These are phyloP conservation scores for Chrysoporthe austroafricana DNA, from an alignment of 2,329 filamentous ascomycete genomes.

Conservation along the genomic window DNA sequence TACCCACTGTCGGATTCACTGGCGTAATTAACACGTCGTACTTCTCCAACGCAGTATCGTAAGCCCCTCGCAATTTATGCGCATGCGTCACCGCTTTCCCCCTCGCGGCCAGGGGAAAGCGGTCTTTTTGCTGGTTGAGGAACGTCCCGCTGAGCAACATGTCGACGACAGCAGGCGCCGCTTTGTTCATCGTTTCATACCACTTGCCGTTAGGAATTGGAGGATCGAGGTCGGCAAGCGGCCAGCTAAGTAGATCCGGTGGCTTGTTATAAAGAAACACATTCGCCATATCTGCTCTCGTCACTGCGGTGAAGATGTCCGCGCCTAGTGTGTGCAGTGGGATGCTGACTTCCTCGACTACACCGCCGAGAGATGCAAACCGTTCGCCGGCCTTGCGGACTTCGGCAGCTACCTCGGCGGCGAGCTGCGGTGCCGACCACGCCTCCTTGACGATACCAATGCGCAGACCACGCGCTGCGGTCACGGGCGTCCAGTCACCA, in stretches of 20 bases:
- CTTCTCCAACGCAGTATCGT: slow-evolving; percentile 47
- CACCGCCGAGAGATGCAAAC: slow-evolving; percentile 47
- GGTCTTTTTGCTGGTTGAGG: slow-evolving; percentile 31
- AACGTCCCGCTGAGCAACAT: slow-evolving; percentile 45
- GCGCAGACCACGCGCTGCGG: slow-evolving; percentile 44
- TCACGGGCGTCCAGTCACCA: slow-evolving; percentile 32
- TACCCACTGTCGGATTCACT: slow-evolving; percentile 49
- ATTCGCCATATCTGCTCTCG: slow-evolving; percentile 39
- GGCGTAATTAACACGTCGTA: slow-evolving; percentile 55
- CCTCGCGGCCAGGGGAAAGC: slow-evolving; percentile 39
- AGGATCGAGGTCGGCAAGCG: slow-evolving; percentile 37
- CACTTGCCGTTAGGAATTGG: slow-evolving; percentile 43
- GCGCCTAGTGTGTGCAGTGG: slow-evolving; percentile 51
- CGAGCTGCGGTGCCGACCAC: slow-evolving; percentile 43
- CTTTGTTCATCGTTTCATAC: slow-evolving; percentile 47
- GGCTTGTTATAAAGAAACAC: slow-evolving; percentile 37
- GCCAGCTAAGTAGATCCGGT: slow-evolving; percentile 38
- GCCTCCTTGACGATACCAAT: slow-evolving; percentile 52
- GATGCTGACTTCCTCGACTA: slow-evolving; percentile 49
- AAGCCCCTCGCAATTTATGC: slow-evolving; percentile 50
- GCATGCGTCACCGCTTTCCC: slow-evolving; percentile 52
- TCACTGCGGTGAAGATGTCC: slow-evolving; percentile 52
- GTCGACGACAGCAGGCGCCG: slow-evolving; percentile 50
- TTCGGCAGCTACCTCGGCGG: slow-evolving; percentile 41
- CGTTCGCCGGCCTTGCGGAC: slow-evolving; percentile 43